Evolutionary conservation across 331 rosid genomes (phyloP).

Genomic region (Malus hybrid): DNA sequence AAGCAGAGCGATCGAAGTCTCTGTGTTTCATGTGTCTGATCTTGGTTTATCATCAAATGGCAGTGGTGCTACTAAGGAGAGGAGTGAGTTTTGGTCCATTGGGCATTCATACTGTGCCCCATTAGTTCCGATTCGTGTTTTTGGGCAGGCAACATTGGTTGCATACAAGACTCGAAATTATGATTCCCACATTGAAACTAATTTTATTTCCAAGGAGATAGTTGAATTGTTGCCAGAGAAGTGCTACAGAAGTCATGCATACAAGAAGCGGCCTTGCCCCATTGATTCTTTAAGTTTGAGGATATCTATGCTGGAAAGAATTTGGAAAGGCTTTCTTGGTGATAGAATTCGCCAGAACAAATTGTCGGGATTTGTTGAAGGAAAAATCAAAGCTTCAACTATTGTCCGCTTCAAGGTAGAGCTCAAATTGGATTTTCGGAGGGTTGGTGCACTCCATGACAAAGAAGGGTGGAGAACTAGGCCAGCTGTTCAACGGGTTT

Average conservation of each 20-base stretch:
- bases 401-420: conserved; percentile 52
- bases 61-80: conserved; percentile 24
- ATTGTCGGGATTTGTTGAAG: conserved; percentile 45
- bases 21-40: conserved; percentile 47
- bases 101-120: conserved; percentile 47
- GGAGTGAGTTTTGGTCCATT: conserved; percentile 37
- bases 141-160: conserved; percentile 53
- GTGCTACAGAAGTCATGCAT: conserved; percentile 38
- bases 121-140: conserved; percentile 49
- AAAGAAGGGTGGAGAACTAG: conserved; percentile 78
- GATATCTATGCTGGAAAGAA: conserved; percentile 40
- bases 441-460: conserved; percentile 17
- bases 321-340: conserved; percentile 45
- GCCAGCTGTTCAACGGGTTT: conserved; percentile 47
- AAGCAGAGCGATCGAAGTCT: conserved; percentile 55
- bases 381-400: conserved; percentile 54
- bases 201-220: conserved; percentile 40
- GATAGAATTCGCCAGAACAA: conserved; percentile 35
- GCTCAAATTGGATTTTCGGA: conserved; percentile 46
- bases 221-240: conserved; percentile 75
- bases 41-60: conserved; percentile 33
- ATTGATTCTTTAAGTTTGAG: conserved; percentile 44
- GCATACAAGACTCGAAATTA: conserved; percentile 62
- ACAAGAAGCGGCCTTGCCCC: conserved; percentile 36
- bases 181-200: conserved; percentile 27